Conservation (phyloP, 495 filamentous ascomycete species). For the Bathelium albidoporum region DNA sequence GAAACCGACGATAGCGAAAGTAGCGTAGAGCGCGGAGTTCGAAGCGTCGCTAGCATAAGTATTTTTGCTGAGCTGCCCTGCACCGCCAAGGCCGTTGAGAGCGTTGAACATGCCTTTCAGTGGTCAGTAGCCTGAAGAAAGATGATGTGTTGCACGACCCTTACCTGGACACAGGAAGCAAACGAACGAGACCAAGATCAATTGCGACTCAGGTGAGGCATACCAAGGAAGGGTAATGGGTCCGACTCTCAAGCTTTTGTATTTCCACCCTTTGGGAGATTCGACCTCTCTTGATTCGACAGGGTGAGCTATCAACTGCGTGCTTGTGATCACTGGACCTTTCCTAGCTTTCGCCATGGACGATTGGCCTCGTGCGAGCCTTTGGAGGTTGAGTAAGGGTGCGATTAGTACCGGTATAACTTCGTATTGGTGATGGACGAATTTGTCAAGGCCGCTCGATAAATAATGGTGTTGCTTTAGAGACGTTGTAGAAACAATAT, state of each 20-base stretch:
- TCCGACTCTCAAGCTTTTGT: slow-evolving; percentile 51
- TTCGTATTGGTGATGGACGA: background rate
- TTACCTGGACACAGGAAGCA: slow-evolving; percentile 83
- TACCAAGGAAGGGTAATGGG: slow-evolving; percentile 53
- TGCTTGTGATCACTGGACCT: slow-evolving; percentile 1
- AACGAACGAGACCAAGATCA: slow-evolving; percentile 68
- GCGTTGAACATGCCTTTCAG: slow-evolving; percentile 36
- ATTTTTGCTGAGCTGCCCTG: slow-evolving; percentile 35
- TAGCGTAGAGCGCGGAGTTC: slow-evolving; percentile 29
- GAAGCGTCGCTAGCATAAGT: slow-evolving; percentile 36
- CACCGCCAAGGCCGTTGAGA: slow-evolving; percentile 43
- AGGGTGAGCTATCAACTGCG: slow-evolving; percentile 15
- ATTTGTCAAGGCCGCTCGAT: background rate
- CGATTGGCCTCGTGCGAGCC: background rate
- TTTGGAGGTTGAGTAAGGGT: background rate
- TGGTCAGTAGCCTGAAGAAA: background rate
- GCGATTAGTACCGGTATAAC: background rate
- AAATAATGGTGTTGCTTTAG: background rate
- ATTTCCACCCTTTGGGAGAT: slow-evolving; percentile 47
- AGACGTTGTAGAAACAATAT: background rate
- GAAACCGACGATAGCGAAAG: slow-evolving; percentile 45
- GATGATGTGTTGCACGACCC: background rate
- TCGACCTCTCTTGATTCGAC: background rate
- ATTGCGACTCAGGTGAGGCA: slow-evolving; percentile 64
- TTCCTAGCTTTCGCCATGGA: background rate